phyloP scores from a whole-genome alignment of 139 green algal genomes.

The Diplosphaera chodatii region DNA sequence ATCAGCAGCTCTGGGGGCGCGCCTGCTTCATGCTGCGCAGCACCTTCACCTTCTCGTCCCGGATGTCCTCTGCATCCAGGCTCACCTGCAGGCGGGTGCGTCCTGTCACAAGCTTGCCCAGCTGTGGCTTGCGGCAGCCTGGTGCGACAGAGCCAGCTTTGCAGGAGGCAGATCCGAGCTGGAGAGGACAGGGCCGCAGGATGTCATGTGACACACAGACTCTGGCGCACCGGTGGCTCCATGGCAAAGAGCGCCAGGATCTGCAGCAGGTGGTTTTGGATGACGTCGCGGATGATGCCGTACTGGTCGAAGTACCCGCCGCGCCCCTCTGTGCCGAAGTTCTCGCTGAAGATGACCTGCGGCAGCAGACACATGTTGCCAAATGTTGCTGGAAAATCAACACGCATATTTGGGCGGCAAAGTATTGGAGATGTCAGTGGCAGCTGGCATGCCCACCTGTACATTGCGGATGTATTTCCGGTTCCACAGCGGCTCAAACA shows the following conservation, averaged over 20 bases:
- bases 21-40: slow-evolving; percentile 79
- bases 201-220: too few species aligned
- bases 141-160: too few species aligned
- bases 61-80: slow-evolving; percentile 92
- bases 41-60: slow-evolving; percentile 99
- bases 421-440: too few species aligned
- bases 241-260: slow-evolving; percentile 97
- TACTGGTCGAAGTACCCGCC: slow-evolving; percentile 99
- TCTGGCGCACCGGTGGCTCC: slow-evolving; percentile 80
- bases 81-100: slow-evolving; percentile 43
- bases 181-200: too few species aligned
- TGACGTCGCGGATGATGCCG: slow-evolving; percentile 98
- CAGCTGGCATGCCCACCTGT: too few species aligned
- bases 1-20: too few species aligned
- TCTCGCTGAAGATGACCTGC: slow-evolving; percentile 95
- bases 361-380: too few species aligned
- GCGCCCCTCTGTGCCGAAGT: slow-evolving; percentile 96
- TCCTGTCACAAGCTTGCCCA: neutral
- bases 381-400: too few species aligned
- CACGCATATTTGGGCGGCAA: too few species aligned
- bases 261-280: slow-evolving; percentile 98
- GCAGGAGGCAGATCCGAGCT: too few species aligned
- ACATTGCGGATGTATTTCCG: slow-evolving; percentile 95
- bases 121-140: too few species aligned
- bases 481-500: slow-evolving; percentile 98